Base-by-base conservation (phyloP, 106 monocot species). In the Platanthera zijinensis region DNA sequence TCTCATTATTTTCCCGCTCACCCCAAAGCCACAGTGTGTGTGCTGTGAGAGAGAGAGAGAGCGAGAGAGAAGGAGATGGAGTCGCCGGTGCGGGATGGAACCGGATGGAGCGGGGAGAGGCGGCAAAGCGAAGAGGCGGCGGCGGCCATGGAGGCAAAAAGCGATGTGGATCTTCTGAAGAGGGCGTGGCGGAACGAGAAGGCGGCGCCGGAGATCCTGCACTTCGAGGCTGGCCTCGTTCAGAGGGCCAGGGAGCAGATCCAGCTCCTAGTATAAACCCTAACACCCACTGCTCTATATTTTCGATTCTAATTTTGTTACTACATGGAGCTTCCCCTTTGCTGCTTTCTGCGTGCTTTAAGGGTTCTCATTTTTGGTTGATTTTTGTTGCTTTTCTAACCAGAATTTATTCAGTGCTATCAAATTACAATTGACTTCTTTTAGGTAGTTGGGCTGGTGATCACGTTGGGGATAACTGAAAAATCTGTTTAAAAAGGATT, bases 131-230 rank as follows among this genome's bases (percentile, higher is more conserved):
- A 48, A 48, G 48, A 70, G 70, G 70, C 46, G 3, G 47, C 6
- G 21, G 72, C 77, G 2, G 39, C 50, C 22, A 50, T 81, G 19
- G 80, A n/a, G 17, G 94, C 57, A 81, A 82, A 81, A 6, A 89
- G 93, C 1, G 96, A 96, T 77, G 90, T 93, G 39, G 96, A 93
- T 78, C 84, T 91, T 51, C 76, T 97, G 78, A 93, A 91, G 84
- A 76, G 84, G 75, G 96, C 89, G 51, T 97, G 96, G 96, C 62
- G 91, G 75, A 93, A 90, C 75, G 92, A 95, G 95, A 95, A 95
- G 81, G 92, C 90, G 18, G 75, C 93, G 13, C 96, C 96, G 12
- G 96, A 97, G 77, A 89, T 97, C 69, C 93, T 93, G 56, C 73
- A 63, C 21, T 96, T 97, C 73, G 71, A 91, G 69, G 72, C 84